Conservation (phyloP, 202 grass and related monocot genomes). For the Digitaria exilis region DNA sequence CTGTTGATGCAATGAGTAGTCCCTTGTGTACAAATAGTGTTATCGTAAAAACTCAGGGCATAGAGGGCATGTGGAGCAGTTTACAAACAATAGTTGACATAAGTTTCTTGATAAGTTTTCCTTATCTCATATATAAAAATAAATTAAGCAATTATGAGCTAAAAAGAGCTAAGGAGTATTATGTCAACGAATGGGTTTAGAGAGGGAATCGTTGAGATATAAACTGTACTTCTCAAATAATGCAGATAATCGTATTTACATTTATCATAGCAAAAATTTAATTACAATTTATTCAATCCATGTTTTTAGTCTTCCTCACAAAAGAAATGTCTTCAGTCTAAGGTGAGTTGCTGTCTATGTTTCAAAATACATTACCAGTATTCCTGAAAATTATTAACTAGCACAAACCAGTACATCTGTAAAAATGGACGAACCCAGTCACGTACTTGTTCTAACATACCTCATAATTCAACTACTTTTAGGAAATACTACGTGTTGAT, state of each 20-base stretch:
- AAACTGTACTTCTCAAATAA: background rate
- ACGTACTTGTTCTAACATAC: background rate
- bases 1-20: background rate
- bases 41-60: slow-evolving; percentile 12
- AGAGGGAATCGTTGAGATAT: background rate
- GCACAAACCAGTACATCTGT: background rate
- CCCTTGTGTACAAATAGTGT: slow-evolving; percentile 25
- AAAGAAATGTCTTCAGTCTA: background rate
- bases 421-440: background rate
- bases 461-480: background rate
- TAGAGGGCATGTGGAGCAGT: slow-evolving; percentile 4
- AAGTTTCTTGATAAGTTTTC: background rate
- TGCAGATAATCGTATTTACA: no score
- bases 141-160: background rate
- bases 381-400: background rate
- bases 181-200: background rate
- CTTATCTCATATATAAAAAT: background rate
- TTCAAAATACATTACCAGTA: background rate
- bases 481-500: background rate
- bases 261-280: no score
- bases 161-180: background rate
- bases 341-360: background rate
- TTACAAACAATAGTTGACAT: background rate
- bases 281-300: no score
- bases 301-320: no score